phyloP scores from a whole-genome alignment of 306 rosid genomes.

The Lathyrus aphaca region DNA sequence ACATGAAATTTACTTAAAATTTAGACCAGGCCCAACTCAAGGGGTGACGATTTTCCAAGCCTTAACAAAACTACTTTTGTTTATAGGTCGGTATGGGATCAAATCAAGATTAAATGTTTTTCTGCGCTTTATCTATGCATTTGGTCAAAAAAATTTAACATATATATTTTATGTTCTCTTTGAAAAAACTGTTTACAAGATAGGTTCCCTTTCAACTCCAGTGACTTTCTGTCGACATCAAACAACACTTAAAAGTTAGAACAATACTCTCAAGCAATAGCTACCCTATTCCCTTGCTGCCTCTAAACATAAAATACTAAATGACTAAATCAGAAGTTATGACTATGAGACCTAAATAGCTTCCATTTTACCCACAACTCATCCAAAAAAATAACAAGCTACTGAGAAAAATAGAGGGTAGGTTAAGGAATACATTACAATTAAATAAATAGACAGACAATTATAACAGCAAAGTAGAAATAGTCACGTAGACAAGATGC shows the following conservation, averaged over 20 bases:
- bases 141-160: not conserved
- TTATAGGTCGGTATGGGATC: not conserved
- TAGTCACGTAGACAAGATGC: slow-evolving; percentile 50
- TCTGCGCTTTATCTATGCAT: slow-evolving; percentile 2
- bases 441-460: slow-evolving; percentile 16
- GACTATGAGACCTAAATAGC: slow-evolving; percentile 31
- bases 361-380: slow-evolving; percentile 26
- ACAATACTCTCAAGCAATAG: slow-evolving; percentile 32
- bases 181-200: not conserved
- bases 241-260: slow-evolving; percentile 21
- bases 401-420: slow-evolving; percentile 13
- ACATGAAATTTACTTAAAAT: not conserved
- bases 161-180: not conserved
- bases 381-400: slow-evolving; percentile 10
- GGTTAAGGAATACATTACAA: slow-evolving; percentile 28
- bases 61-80: not conserved
- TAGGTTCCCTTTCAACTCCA: slow-evolving; percentile 25
- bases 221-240: slow-evolving; percentile 21
- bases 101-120: not conserved
- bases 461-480: slow-evolving; percentile 27
- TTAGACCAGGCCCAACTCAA: not conserved
- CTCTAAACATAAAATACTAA: slow-evolving; percentile 16
- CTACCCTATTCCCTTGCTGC: slow-evolving; percentile 11
- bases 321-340: slow-evolving; percentile 16
- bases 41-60: not conserved